Base-by-base conservation (phyloP, 805 yeast genomes). In the Yarrowia hollandica region DNA sequence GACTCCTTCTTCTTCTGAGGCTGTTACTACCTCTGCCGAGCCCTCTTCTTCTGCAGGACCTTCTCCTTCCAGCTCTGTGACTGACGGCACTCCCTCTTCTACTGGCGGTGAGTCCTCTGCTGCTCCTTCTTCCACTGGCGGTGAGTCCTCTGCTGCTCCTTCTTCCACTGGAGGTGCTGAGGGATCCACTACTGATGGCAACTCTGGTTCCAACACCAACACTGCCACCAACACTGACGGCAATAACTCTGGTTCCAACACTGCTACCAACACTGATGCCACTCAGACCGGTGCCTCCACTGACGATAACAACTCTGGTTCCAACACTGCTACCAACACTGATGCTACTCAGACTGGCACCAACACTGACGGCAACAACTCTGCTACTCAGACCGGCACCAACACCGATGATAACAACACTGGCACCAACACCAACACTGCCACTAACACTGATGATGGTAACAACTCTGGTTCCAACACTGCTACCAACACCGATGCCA, bases 61-160 rank as follows among this genome's bases (percentile, higher is more conserved):
- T 23, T 22, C 33, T 25, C 48, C 48, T 41, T 41, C 48, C 22
- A 41, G 48, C 48, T 11, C 48, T 16, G 48, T 18, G 15, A 41
- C 33, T 12, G 48, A 26, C 22, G 15, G 28, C 11, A 18, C 34
- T 39, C 31, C 46, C 30, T 15, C 19, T 12, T 25, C 46, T 14
- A 38, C 42, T 23, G 44, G 31, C 8, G 12, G 28, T 23, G 42
- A 38, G 19, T 7, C 42, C 8, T 38, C 42, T n/a, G 16, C 30
- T 8, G 14, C 28, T 22, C 19, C 31, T 5, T 39, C 48, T 19
- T 11, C 50, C 12, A 26, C 44, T 23, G 19, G 12, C 19, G 21
- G 31, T 10, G 30, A 16, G 23, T 35, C 31, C 11, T 9, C 48
- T 41, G 48, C 6, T 16, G 6, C 30, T 25, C 7, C 23, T 14